Evolutionary conservation across 345 rosid species (phyloP).

Genomic region (Salix caprea): DNA sequence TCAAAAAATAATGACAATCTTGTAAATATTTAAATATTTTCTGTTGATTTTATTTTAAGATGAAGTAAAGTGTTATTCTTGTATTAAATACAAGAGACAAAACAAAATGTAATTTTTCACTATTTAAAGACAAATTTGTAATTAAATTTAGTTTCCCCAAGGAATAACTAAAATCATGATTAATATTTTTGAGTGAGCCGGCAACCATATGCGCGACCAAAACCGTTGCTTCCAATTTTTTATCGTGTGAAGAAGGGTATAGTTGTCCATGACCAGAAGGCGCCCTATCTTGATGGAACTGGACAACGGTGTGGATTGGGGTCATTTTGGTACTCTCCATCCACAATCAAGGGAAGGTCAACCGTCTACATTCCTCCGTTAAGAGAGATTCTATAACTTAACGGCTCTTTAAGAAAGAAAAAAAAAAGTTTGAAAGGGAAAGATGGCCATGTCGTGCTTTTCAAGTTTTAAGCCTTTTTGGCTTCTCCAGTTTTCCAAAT

Average conservation of each 20-base stretch:
- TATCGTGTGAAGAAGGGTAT: neutral
- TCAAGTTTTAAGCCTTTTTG: neutral
- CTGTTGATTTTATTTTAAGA: no score
- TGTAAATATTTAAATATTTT: no score
- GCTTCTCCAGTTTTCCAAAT: no score
- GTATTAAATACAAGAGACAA: no score
- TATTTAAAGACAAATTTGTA: no score
- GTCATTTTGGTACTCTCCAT: neutral
- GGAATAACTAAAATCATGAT: no score
- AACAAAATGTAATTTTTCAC: no score
- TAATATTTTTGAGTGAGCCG: no score
- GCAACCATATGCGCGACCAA: no score
- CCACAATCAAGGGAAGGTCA: neutral
- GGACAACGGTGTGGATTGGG: neutral
- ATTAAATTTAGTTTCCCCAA: no score
- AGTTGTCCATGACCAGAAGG: neutral
- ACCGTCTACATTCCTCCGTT: neutral
- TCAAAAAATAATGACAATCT: no score
- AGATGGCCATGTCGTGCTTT: conserved; percentile 1
- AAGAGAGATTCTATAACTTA: conserved; percentile 8
- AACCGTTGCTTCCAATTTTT: neutral
- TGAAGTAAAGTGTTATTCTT: no score
- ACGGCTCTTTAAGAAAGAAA: conserved; percentile 2
- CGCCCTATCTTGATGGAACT: neutral
- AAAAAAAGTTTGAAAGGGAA: neutral